Conservation (phyloP, 768 basidiomycete species). For the Agaricus blazei region DNA sequence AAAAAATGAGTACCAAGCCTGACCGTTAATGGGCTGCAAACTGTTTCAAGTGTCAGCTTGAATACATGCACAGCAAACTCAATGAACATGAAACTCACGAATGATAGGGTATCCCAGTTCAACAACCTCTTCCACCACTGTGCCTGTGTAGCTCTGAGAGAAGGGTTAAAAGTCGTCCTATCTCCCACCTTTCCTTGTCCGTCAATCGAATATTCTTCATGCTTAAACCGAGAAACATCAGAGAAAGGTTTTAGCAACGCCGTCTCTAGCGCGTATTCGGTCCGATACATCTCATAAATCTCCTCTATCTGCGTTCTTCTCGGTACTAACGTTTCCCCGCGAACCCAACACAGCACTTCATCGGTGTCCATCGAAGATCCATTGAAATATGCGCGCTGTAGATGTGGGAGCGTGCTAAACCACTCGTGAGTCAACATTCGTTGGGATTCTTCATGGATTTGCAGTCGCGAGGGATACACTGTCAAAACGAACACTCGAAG, state of each 20-base stretch:
- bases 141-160: background rate
- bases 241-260: background rate
- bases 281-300: background rate
- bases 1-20: background rate
- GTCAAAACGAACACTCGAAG: background rate
- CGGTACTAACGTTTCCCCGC: background rate
- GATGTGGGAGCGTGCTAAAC: background rate
- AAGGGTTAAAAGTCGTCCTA: background rate
- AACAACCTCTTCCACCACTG: background rate
- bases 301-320: background rate
- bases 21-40: background rate
- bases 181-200: background rate
- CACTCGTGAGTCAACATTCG: background rate
- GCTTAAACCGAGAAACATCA: background rate
- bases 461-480: background rate
- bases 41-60: background rate
- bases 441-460: background rate
- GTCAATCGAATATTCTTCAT: background rate
- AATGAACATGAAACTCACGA: background rate
- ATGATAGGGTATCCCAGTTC: background rate
- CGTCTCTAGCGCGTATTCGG: background rate
- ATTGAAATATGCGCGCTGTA: conserved; percentile 5
- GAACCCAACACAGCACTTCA: background rate
- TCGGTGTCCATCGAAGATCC: background rate
- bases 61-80: background rate